Conservation (phyloP, 768 basidiomycete genomes). For the Tricholoma flavovirens region DNA sequence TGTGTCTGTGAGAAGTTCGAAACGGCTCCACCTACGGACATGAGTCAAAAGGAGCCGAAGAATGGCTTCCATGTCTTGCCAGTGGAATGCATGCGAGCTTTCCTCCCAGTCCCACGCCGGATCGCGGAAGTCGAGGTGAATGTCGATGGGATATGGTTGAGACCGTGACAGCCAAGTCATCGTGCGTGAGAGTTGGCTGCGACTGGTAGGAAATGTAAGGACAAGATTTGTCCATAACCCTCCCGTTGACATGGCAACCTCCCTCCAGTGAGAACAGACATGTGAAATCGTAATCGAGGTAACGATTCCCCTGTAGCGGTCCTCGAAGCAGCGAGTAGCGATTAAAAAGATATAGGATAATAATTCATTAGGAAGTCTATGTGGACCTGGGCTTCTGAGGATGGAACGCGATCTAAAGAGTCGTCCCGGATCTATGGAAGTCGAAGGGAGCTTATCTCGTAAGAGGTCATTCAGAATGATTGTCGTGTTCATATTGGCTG, state of each 20-base stretch:
- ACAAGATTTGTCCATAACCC: constrained; percentile 47
- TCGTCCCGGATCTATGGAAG: constrained; percentile 13
- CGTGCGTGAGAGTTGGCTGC: constrained; percentile 30
- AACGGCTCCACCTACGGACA: constrained; percentile 37
- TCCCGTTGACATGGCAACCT: constrained; percentile 38
- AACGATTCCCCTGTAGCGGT: constrained; percentile 19
- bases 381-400: constrained; percentile 6
- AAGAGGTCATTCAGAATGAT: constrained; percentile 11
- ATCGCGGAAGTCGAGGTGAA: constrained; percentile 56
- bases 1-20: constrained; percentile 53
- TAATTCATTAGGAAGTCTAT: constrained; percentile 30
- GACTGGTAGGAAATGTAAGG: constrained; percentile 38
- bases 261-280: constrained; percentile 47
- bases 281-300: constrained; percentile 36
- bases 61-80: constrained; percentile 40
- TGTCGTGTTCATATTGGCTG: constrained; percentile 3
- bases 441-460: constrained; percentile 11
- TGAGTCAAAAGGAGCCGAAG: constrained; percentile 41
- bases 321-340: constrained; percentile 22
- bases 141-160: constrained; percentile 37
- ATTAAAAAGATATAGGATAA: constrained; percentile 29
- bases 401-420: constrained; percentile 11
- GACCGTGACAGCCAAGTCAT: constrained; percentile 41
- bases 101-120: constrained; percentile 51
- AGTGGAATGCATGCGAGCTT: constrained; percentile 37